These are phyloP conservation scores for Arthroderma sp. DNA, from an alignment of 2,329 filamentous ascomycete species.

Conservation along the genomic window DNA sequence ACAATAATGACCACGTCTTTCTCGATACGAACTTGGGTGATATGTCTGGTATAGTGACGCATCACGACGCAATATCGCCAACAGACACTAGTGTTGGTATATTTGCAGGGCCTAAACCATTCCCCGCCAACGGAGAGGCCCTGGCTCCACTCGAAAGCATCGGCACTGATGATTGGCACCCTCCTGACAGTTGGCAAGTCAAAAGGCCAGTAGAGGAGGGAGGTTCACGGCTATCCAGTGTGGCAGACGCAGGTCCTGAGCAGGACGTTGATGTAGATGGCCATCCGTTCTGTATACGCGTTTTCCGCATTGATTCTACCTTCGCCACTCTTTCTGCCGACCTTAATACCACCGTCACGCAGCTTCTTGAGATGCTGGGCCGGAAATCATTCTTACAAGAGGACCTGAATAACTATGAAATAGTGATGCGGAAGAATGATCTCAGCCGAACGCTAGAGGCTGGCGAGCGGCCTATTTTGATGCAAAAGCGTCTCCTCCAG, in stretches of 20 bases:
- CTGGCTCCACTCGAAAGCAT: slow-evolving; percentile 17
- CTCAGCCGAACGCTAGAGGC: slow-evolving; percentile 68
- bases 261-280: slow-evolving; percentile 62
- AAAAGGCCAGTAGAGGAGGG: slow-evolving; percentile 44
- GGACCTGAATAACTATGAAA: slow-evolving; percentile 84
- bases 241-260: slow-evolving; percentile 30
- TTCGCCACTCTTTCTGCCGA: slow-evolving; percentile 84
- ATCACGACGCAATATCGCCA: slow-evolving; percentile 56
- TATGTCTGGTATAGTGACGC: slow-evolving; percentile 81
- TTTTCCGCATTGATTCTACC: slow-evolving; percentile 86
- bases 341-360: slow-evolving; percentile 70
- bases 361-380: slow-evolving; percentile 79
- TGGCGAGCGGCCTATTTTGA: slow-evolving; percentile 69
- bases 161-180: slow-evolving; percentile 61
- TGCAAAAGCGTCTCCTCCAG: slow-evolving; percentile 82
- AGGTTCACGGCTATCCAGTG: slow-evolving; percentile 40
- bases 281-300: slow-evolving; percentile 76
- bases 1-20: slow-evolving; percentile 45
- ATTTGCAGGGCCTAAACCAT: slow-evolving; percentile 22
- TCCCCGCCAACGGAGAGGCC: slow-evolving; percentile 18
- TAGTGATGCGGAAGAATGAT: slow-evolving; percentile 87
- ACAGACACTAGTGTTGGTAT: slow-evolving; percentile 41
- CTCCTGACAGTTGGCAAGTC: slow-evolving; percentile 93
- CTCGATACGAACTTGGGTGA: slow-evolving; percentile 80
- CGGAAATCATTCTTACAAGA: slow-evolving; percentile 92